These are phyloP conservation scores for Dissoconium aciculare DNA, from an alignment of 2,329 filamentous ascomycete genomes.

Conservation along the genomic window DNA sequence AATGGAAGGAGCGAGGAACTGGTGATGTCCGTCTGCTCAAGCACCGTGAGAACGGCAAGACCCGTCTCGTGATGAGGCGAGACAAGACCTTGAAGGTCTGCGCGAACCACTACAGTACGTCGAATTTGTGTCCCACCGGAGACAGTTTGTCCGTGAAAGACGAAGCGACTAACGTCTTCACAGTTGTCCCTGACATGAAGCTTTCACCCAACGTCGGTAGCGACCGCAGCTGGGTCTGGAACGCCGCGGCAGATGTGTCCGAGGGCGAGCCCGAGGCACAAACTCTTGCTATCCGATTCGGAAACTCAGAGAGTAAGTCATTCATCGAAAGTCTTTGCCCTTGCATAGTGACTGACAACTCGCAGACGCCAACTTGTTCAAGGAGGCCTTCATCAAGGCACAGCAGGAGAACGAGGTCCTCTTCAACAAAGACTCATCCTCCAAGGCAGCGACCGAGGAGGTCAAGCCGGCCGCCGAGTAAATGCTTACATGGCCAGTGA, in stretches of 20 bases:
- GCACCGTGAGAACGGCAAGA: conserved; percentile 98
- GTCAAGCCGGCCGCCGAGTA: too few species aligned
- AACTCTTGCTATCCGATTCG: conserved; percentile 92
- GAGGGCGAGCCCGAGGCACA: conserved; percentile 94
- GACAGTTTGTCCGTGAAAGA: conserved; percentile 15
- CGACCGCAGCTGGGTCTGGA: conserved; percentile 99
- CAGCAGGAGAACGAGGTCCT: conserved; percentile 90
- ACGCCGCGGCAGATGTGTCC: conserved; percentile 90
- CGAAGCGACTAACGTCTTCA: conserved; percentile 6
- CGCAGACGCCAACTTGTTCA: conserved; percentile 94
- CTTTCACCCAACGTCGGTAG: conserved; percentile 94
- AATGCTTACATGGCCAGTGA: too few species aligned
- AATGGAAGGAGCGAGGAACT: conserved; percentile 99
- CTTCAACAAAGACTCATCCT: conserved; percentile 37
- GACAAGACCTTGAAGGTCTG: conserved; percentile 99
- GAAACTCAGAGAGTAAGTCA: conserved; percentile 83
- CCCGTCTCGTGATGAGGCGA: conserved; percentile 90
- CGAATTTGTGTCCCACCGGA: background rate
- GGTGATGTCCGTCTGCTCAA: conserved; percentile 92
- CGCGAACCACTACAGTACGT: conserved; percentile 97
- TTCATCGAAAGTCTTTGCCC: background rate
- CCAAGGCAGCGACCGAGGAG: too few species aligned
- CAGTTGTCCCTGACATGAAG: conserved; percentile 97
- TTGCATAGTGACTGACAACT: conserved; percentile 7
- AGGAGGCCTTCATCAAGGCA: conserved; percentile 92